Evolutionary conservation across 768 basidiomycete species (phyloP), one percentile per base, ranked within the genome.

Genomic region (Tremella fuciformis): DNA sequence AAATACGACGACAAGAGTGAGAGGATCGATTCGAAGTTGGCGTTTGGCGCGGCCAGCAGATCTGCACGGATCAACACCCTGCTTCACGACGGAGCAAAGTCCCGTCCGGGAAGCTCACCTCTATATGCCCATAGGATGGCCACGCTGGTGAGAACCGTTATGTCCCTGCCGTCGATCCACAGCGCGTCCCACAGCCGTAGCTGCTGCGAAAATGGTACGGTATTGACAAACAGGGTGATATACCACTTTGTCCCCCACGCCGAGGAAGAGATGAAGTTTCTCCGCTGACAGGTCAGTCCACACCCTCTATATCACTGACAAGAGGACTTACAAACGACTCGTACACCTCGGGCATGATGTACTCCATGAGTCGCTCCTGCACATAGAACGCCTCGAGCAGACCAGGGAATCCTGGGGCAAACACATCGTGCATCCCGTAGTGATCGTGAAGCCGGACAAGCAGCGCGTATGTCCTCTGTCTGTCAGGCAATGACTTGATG

Each of bases 211-310:
- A 94, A 98, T 21, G 94, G 91, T 42, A 99, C 87, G 0, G 89
- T 89, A 73, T 94, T 96, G 50, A 92, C 85, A 71, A 97, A 99
- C 13, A 98, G 80, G 1, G 96, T 98, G 77, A 99, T 98, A 75
- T 97, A 99, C 96, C 96, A 98, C 77, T 98, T 98, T 1, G 94
- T 97, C 24, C 92, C 92, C 78, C 94, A 99, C 18, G 90, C 85
- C 25, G 92, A 93, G 13, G 91, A 92, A 8, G 88, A 88, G 58
- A 99, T 88, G 83, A 84, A 87, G 67, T 97, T 87, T 67, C 84
- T 86, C 79, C 85, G 84, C 82, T 82, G 22, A 21, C 8, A 2
- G 21, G 6, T 58, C 26, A 58, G 47, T 41, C 11, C 18, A 18
- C 11, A 41, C 11, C 11, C 13, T 11, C 21, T 13, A n/a, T n/a